Conservation (phyloP, 352 stramenopile genomes). For the Pythium guiyangense region DNA sequence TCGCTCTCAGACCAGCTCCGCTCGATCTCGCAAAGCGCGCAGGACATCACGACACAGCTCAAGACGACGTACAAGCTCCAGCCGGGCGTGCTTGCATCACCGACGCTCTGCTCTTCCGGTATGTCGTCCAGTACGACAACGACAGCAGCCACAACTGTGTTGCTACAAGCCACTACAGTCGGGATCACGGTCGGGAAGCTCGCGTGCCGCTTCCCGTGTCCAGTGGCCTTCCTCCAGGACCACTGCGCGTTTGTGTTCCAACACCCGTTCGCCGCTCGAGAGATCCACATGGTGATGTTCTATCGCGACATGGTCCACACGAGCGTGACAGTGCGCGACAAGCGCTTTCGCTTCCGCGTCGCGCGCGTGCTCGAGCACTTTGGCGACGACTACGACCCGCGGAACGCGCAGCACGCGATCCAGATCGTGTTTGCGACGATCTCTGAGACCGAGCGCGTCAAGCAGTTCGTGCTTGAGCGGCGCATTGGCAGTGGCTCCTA, state of each 20-base stretch:
- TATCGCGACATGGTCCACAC: constrained; percentile 62
- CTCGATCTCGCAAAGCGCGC: constrained; percentile 39
- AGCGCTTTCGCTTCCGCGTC: constrained; percentile 46
- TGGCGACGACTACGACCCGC: constrained; percentile 49
- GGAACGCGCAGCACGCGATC: constrained; percentile 56
- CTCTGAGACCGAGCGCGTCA: constrained; percentile 38
- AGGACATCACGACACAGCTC: constrained; percentile 50
- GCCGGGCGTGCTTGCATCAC: not conserved
- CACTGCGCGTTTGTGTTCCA: constrained; percentile 68
- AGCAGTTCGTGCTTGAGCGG: constrained; percentile 26
- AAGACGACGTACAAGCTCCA: constrained; percentile 39
- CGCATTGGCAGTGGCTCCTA: not conserved
- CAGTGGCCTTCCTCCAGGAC: constrained; percentile 39
- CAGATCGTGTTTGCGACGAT: constrained; percentile 45
- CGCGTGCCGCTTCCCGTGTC: constrained; percentile 58
- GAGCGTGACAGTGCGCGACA: constrained; percentile 31
- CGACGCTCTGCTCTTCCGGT: not conserved
- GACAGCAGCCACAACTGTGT: not conserved
- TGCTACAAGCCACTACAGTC: constrained; percentile 47
- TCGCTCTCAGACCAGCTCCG: constrained; percentile 66
- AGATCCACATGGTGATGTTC: constrained; percentile 75
- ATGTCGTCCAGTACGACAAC: not conserved
- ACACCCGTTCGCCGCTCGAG: constrained; percentile 60
- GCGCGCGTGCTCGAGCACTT: constrained; percentile 46
- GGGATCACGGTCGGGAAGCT: constrained; percentile 46